Conservation (phyloP, 805 yeast species). For the Myxozyma lipomycoides region DNA sequence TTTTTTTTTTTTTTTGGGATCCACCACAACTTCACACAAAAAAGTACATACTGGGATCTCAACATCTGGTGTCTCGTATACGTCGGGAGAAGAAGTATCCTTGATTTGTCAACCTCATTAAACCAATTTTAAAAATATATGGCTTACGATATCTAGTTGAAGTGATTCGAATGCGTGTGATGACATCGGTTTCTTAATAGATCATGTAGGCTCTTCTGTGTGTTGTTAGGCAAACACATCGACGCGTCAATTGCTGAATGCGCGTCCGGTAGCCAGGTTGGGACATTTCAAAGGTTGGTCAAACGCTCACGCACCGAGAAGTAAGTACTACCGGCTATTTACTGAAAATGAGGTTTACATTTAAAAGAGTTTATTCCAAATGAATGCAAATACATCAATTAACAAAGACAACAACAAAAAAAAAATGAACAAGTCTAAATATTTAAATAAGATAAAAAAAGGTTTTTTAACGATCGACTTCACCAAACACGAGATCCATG, state of each 20-base stretch:
- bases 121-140: neutral
- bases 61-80: conserved; percentile 22
- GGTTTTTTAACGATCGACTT: conserved; percentile 69
- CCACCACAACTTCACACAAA: no score
- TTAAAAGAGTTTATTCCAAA: no score
- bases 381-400: neutral
- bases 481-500: conserved; percentile 92
- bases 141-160: neutral
- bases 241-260: no score
- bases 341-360: no score
- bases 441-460: neutral
- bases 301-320: no score
- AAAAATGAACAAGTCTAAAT: neutral
- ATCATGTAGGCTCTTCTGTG: no score
- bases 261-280: no score
- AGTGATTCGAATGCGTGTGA: no score
- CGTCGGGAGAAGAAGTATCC: conserved; percentile 28
- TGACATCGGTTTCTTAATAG: no score
- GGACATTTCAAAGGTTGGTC: no score
- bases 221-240: no score
- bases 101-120: neutral
- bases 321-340: no score
- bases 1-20: neutral
- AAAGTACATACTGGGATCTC: neutral
- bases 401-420: neutral